A percentile compares a stretch with the other conserved stretches of the same genome.
Evolutionary conservation across 345 rosid species (phyloP).

Genomic region (Eucalyptus albens): DNA sequence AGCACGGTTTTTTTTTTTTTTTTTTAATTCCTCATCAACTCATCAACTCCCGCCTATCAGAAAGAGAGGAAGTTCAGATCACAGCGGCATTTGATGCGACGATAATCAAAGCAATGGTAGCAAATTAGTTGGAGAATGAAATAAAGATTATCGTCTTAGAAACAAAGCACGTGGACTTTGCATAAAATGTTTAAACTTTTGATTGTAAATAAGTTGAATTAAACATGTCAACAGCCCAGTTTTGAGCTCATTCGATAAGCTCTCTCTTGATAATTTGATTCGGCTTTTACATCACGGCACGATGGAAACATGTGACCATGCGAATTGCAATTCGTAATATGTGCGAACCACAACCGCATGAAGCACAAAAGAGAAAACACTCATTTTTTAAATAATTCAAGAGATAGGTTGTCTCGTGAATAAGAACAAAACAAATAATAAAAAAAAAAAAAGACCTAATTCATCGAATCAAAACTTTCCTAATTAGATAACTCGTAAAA

Average conservation of each 20-base stretch:
- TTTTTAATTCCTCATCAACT: neutral
- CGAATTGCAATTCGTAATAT: neutral
- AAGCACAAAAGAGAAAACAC: neutral
- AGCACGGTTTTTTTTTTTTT: neutral
- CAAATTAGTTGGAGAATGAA: neutral
- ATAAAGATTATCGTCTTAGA: neutral
- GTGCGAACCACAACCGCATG: neutral
- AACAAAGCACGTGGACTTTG: neutral
- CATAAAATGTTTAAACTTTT: neutral
- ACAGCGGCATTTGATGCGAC: neutral
- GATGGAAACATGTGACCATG: neutral
- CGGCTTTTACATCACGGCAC: neutral
- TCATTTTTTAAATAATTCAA: neutral
- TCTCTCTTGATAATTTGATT: neutral
- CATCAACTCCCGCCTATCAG: neutral
- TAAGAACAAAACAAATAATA: neutral
- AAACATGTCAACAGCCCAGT: neutral
- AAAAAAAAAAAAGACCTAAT: neutral
- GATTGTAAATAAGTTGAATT: neutral
- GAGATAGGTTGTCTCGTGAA: neutral
- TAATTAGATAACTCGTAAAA: neutral
- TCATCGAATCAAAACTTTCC: neutral
- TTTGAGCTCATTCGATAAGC: neutral
- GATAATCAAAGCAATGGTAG: neutral
- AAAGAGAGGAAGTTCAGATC: neutral